These are phyloP conservation scores for Chenopodium quinoa DNA, from an alignment of 148 eudicot species.

Conservation along the genomic window DNA sequence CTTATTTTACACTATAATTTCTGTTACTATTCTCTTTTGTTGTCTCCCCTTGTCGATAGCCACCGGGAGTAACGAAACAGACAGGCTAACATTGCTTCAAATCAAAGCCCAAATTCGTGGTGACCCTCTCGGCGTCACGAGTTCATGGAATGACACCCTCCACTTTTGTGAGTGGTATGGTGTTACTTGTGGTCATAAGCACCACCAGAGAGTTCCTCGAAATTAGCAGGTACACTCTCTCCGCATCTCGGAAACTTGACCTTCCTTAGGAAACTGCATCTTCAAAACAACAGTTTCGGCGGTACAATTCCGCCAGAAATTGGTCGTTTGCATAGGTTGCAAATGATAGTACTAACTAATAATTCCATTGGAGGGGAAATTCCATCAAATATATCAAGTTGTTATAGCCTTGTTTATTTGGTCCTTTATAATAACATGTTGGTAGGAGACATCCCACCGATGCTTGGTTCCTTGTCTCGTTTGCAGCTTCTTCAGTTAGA, in stretches of 20 bases:
- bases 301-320: slow-evolving; percentile 24
- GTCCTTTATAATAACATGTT: slow-evolving; percentile 2
- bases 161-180: slow-evolving; percentile 21
- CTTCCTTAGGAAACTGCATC: neutral
- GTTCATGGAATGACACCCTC: slow-evolving; percentile 23
- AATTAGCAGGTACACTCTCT: slow-evolving; percentile 16
- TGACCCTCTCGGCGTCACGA: slow-evolving; percentile 16
- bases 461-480: slow-evolving; percentile 15
- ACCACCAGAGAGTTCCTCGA: slow-evolving; percentile 13
- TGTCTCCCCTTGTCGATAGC: no score
- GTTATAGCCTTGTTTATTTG: neutral
- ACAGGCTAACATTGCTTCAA: neutral
- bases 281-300: slow-evolving; percentile 3
- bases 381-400: slow-evolving; percentile 16
- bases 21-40: no score
- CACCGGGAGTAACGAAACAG: neutral
- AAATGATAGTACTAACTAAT: neutral
- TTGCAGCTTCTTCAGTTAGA: slow-evolving; percentile 1
- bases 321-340: slow-evolving; percentile 9
- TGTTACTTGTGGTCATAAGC: slow-evolving; percentile 9
- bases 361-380: slow-evolving; percentile 15
- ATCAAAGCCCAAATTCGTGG: slow-evolving; percentile 19
- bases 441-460: slow-evolving; percentile 24
- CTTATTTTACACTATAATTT: no score
- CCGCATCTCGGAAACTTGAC: slow-evolving; percentile 19